Evolutionary conservation across 805 yeast genomes (phyloP).

Genomic region (Starmerella sirachaensis): DNA sequence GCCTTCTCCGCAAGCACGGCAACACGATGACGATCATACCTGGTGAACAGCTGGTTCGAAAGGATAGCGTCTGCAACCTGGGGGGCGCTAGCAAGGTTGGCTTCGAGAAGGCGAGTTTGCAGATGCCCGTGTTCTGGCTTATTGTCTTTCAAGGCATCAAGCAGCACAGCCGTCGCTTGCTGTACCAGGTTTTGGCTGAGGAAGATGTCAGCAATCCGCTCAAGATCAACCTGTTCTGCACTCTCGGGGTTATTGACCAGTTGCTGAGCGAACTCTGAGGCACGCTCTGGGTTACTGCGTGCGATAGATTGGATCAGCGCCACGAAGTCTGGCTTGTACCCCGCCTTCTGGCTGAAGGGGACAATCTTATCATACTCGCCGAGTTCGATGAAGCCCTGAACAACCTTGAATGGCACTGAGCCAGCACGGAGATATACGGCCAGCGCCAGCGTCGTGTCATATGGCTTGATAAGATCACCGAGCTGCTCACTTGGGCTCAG

Average conservation of each 20-base stretch:
- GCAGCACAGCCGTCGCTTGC: conserved; percentile 93
- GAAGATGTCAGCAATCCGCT: conserved; percentile 83
- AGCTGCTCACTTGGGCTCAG: conserved; percentile 90
- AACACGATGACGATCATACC: conserved; percentile 85
- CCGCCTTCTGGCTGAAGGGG: conserved; percentile 84
- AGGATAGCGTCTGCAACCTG: conserved; percentile 98
- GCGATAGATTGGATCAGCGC: conserved; percentile 81
- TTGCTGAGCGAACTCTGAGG: conserved; percentile 90
- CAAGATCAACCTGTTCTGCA: conserved; percentile 56
- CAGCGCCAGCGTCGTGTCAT: conserved; percentile 72
- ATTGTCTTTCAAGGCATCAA: conserved; percentile 91
- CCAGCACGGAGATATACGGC: conserved; percentile 76
- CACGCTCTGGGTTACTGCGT: conserved; percentile 93
- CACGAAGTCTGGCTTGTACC: conserved; percentile 80
- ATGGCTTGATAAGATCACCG: conserved; percentile 89
- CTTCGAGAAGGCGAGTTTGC: conserved; percentile 88
- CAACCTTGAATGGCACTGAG: conserved; percentile 74
- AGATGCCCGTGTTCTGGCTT: conserved; percentile 89
- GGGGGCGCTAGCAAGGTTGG: conserved; percentile 89
- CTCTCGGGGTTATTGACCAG: conserved; percentile 46
- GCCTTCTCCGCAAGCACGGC: conserved; percentile 91
- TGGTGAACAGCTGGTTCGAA: conserved; percentile 90
- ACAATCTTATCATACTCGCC: conserved; percentile 93
- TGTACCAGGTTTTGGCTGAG: conserved; percentile 88
- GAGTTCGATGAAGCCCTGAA: conserved; percentile 80